These are phyloP conservation scores for Lactuca saligna DNA, from an alignment of 129 eudicot genomes.

Conservation along the genomic window DNA sequence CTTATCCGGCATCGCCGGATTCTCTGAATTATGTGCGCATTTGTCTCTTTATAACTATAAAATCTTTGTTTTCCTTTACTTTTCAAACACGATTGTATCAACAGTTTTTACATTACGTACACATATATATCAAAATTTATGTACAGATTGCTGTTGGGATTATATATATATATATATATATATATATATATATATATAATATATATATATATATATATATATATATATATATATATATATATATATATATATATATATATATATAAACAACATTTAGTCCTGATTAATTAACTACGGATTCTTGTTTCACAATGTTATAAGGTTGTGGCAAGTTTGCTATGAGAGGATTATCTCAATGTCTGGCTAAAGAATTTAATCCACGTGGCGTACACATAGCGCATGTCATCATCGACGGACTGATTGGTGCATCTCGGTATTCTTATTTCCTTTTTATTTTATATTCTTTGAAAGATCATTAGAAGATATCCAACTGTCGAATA, in stretches of 20 bases:
- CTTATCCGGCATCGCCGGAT: conserved; percentile 68
- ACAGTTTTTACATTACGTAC: too few relatives aligned
- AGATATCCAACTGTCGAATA: conserved; percentile 7
- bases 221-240: too few relatives aligned
- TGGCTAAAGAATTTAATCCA: conserved; percentile 75
- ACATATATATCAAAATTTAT: neutral
- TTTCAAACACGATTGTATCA: too few relatives aligned
- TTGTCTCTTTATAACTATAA: neutral
- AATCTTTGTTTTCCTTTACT: too few relatives aligned
- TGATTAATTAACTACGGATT: neutral
- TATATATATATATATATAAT: too few relatives aligned
- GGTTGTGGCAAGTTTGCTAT: conserved; percentile 84
- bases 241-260: too few relatives aligned
- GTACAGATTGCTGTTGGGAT: neutral
- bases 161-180: neutral
- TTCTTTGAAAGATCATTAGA: neutral
- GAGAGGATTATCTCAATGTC: conserved; percentile 71
- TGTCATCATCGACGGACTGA: conserved; percentile 67
- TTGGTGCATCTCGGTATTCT: conserved; percentile 59
- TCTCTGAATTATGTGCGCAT: conserved; percentile 63
- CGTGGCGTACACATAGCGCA: conserved; percentile 81
- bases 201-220: too few relatives aligned
- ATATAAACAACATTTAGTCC: too few relatives aligned
- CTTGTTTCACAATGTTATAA: neutral
- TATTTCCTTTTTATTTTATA: conserved; percentile 1